Evolutionary conservation across 2,329 filamentous ascomycete species (phyloP).

Genomic region (Chrysoporthe puriensis): DNA sequence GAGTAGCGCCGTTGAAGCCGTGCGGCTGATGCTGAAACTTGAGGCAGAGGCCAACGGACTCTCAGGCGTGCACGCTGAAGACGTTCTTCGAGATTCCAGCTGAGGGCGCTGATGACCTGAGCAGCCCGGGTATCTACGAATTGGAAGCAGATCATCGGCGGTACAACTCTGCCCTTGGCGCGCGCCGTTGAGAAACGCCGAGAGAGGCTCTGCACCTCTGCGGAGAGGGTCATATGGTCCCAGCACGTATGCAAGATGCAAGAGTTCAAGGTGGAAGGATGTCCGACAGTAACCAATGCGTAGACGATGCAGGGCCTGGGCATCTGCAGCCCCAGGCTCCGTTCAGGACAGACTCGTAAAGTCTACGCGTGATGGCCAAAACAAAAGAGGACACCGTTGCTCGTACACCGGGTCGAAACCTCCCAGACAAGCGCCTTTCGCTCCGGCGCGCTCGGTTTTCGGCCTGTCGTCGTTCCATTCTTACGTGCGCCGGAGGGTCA

Average conservation of each 20-base stretch:
- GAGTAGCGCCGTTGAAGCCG: constrained; percentile 4
- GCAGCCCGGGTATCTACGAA: not conserved
- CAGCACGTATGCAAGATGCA: too few species aligned
- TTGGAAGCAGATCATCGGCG: not conserved
- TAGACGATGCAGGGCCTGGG: too few species aligned
- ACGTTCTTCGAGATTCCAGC: not conserved
- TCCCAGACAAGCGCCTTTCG: not conserved
- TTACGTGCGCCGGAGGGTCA: not conserved
- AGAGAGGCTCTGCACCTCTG: too few species aligned
- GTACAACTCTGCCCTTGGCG: not conserved
- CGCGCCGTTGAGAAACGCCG: not conserved
- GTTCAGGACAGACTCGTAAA: too few species aligned
- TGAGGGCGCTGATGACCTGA: not conserved
- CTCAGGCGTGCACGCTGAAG: not conserved
- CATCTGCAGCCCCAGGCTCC: too few species aligned
- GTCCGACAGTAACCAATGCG: too few species aligned
- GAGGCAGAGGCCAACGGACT: not conserved
- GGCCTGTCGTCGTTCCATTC: constrained; percentile 4
- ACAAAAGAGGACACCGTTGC: too few species aligned
- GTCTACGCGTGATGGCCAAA: too few species aligned
- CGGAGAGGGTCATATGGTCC: too few species aligned
- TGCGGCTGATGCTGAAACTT: constrained; percentile 17
- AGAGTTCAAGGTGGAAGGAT: too few species aligned
- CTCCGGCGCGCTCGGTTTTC: not conserved
- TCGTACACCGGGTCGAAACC: not conserved